Evolutionary conservation across 108 stramenopile species (phyloP), one percentile per base, ranked within the genome.

Genomic region (Cyclotella cryptica): DNA sequence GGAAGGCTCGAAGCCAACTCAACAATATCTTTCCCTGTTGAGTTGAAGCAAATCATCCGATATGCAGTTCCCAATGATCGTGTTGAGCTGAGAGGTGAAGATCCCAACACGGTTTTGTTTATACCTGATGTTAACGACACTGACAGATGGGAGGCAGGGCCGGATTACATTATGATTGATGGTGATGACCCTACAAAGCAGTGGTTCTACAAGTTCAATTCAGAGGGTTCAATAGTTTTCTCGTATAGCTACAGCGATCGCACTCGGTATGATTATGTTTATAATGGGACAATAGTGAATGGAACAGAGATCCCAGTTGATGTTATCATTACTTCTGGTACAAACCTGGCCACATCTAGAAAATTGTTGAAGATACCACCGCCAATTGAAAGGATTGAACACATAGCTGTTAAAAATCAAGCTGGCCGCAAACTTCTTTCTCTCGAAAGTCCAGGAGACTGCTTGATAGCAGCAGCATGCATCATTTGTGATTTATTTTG

Each of bases 161-260:
- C 68, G 21, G 77, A 77, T 35, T 70, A 54, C 19, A 76, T 76
- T 22, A 8, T 69, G 15, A 61, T 77, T 42, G 45, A 47, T 70
- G 29, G 40, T 41, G 40, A 70, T 19, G 45, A 77, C 43, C 52
- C 42, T 5, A 39, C 42, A 7, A 51, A 71, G 22, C 77, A 77
- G 27, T 70, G 68, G 77, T 77, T 71, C 77, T 64, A 41, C 29
- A 77, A 77, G 58, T 66, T 77, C 27, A 49, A 70, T 52, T 21
- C 30, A 0, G 43, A 77, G 4, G 69, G 69, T 15, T 0, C 57
- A 12, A 43, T 62, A 10, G 58, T 54, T 15, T 77, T 66, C 40
- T 41, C 29, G 5, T 77, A 66, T 26, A 47, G 69, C 69, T 77
- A 77, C 63, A 70, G 44, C 21, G 46, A 71, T 35, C 14, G 22